phyloP scores from a whole-genome alignment of 2,329 filamentous ascomycete genomes.

The Teratosphaeria gauchensis region DNA sequence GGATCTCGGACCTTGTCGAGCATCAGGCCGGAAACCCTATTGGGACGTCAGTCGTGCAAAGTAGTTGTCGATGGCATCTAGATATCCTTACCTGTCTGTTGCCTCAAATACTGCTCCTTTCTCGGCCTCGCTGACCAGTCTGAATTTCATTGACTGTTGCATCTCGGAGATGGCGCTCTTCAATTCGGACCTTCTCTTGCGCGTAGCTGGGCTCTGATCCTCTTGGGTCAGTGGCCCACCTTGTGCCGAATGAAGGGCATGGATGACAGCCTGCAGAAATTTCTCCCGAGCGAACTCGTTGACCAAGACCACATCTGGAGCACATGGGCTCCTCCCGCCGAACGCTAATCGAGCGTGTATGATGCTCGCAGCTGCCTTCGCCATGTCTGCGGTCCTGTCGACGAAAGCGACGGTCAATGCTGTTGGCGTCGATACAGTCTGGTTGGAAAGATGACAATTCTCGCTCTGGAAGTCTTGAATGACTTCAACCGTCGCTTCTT shows the following conservation, averaged over 20 bases:
- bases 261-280: constrained; percentile 42
- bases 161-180: not conserved
- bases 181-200: not conserved
- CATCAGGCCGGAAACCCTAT: not conserved
- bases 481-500: constrained; percentile 23
- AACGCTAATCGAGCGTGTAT: constrained; percentile 47
- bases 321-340: constrained; percentile 49
- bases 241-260: not conserved
- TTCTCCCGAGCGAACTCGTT: constrained; percentile 51
- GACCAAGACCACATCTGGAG: constrained; percentile 54
- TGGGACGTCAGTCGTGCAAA: not conserved
- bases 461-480: constrained; percentile 23
- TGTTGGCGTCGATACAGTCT: constrained; percentile 26
- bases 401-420: constrained; percentile 46
- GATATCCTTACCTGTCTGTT: not conserved
- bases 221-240: not conserved
- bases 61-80: not conserved
- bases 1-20: constrained; percentile 31
- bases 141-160: not conserved
- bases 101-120: not conserved
- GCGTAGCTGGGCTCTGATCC: not conserved
- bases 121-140: not conserved
- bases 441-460: constrained; percentile 12
- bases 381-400: constrained; percentile 49
- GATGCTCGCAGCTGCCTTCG: constrained; percentile 44